Evolutionary conservation across 257 asterid genomes (phyloP), one percentile per base, ranked within the genome.

Genomic region (Rhazya stricta): DNA sequence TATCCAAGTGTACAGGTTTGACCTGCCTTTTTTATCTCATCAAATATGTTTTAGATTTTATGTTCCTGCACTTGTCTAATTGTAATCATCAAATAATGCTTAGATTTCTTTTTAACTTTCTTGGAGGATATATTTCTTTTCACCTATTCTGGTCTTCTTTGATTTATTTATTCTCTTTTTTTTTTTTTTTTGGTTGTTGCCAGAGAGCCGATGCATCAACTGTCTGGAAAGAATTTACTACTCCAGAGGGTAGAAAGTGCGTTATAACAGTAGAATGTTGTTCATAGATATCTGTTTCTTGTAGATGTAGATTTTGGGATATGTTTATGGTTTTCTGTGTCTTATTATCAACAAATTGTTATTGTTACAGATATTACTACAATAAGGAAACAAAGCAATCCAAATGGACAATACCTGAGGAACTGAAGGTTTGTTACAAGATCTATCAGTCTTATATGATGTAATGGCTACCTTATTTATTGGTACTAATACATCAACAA

Each of bases 121-220:
- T 69, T 42, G 29, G 71, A 74, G 53, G 32, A 37, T 29, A 21
- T 50, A n/a, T 42, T 71, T 30, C 6, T 74, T 43, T 72, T 56
- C 41, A 67, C 46, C 29, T 29, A 57, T 37, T 21, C 2, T 70
- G 69, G 71, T 71, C 46, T 73, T 77, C 53, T 67, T 69, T 68
- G n/a, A n/a, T 30, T 29, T n/a, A 41, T 62, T 37, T 53, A 34
- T 29, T 29, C 67, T 75, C 62, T 78, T 54, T 13, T 45, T 57
- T 57, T 57, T 25, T 11, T 8, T 57, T 8, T 57, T 57, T 25
- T 25, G 50, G 39, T 56, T 78, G 76, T 85, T 78, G 60, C 83
- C 93, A 95, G 99, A 95, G 92, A 84, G 99, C 97, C 78, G 96
- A 92, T 86, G 97, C 98, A 42, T 92, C 97, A 34, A 92, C 97